Conservation (phyloP, 768 basidiomycete species). For the Cystofilobasidium capitatum region DNA sequence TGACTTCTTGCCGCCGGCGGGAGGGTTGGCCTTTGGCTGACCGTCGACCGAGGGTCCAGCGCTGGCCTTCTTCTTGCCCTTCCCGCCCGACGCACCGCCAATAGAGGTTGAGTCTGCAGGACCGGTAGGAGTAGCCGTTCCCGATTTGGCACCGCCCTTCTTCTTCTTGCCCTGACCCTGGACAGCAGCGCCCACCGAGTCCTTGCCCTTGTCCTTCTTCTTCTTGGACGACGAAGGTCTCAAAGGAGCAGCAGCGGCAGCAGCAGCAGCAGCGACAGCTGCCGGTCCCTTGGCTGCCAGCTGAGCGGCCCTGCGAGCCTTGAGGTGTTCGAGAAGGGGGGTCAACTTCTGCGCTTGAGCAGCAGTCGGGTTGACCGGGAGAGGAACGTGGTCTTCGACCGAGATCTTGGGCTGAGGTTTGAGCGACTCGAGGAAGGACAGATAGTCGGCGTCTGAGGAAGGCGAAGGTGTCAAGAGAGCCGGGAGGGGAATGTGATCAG, state of each 20-base stretch:
- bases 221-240: slow-evolving; percentile 33
- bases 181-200: slow-evolving; percentile 21
- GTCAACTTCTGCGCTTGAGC: slow-evolving; percentile 52
- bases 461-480: background rate
- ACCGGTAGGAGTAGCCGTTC: background rate
- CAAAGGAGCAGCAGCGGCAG: slow-evolving; percentile 3
- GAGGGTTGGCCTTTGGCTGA: too few relatives aligned
- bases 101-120: too few relatives aligned
- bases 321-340: slow-evolving; percentile 84
- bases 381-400: slow-evolving; percentile 3
- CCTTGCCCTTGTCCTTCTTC: slow-evolving; percentile 41
- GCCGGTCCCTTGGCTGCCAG: slow-evolving; percentile 13
- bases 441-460: slow-evolving; percentile 39
- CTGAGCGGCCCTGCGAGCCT: slow-evolving; percentile 55
- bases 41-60: background rate
- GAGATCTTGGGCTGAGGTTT: slow-evolving; percentile 45
- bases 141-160: background rate
- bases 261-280: slow-evolving; percentile 33
- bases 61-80: background rate
- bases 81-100: too few relatives aligned
- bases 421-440: slow-evolving; percentile 61
- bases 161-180: slow-evolving; percentile 5
- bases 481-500: background rate
- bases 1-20: too few relatives aligned
- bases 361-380: slow-evolving; percentile 27